These are phyloP conservation scores for Schizopora paradoxa DNA, from an alignment of 1,284 basidiomycete species.

Conservation along the genomic window DNA sequence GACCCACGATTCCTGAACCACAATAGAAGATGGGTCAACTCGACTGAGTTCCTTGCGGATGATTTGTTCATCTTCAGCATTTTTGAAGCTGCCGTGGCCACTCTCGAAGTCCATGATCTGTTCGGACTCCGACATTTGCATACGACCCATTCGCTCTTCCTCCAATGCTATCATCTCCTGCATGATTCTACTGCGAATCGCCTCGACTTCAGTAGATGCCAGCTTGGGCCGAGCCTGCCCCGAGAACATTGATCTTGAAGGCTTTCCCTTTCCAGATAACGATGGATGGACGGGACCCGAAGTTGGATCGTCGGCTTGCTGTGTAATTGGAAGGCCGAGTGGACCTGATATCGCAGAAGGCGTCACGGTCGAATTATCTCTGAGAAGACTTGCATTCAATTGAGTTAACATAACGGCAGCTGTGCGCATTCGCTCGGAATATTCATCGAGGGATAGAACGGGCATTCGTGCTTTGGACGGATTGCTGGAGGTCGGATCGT, in stretches of 20 bases:
- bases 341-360: slow-evolving; percentile 3
- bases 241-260: slow-evolving; percentile 12
- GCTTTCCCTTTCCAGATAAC: slow-evolving; percentile 24
- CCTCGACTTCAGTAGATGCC: slow-evolving; percentile 76
- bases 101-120: slow-evolving; percentile 49
- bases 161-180: slow-evolving; percentile 96
- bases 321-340: no score
- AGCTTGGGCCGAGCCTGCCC: slow-evolving; percentile 49
- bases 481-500: neutral
- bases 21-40: slow-evolving; percentile 91
- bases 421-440: slow-evolving; percentile 96
- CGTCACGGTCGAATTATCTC: slow-evolving; percentile 27
- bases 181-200: slow-evolving; percentile 96
- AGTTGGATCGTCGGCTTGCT: slow-evolving; percentile 9
- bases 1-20: slow-evolving; percentile 95
- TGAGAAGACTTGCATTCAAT: slow-evolving; percentile 78
- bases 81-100: slow-evolving; percentile 43
- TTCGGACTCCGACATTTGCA: slow-evolving; percentile 68
- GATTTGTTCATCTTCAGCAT: slow-evolving; percentile 85
- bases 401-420: slow-evolving; percentile 98
- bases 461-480: slow-evolving; percentile 5
- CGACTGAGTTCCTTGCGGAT: slow-evolving; percentile 93
- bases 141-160: slow-evolving; percentile 93
- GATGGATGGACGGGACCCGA: slow-evolving; percentile 29
- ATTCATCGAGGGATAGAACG: slow-evolving; percentile 77